These are phyloP conservation scores for Porphyrellus cyaneotinctus DNA, from an alignment of 768 basidiomycete species.

Conservation along the genomic window DNA sequence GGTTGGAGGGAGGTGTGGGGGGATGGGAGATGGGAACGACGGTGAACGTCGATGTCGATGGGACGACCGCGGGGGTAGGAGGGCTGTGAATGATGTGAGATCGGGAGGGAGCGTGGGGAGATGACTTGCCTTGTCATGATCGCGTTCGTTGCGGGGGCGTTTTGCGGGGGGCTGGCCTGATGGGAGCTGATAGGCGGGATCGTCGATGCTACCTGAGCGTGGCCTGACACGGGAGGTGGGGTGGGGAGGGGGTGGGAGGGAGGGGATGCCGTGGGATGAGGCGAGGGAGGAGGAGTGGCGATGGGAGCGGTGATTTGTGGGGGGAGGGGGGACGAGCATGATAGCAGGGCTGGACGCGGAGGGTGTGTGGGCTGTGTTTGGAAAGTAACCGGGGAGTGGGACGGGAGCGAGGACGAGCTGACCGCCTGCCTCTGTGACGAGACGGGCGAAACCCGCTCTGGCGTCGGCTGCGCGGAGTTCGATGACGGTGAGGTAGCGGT, in stretches of 20 bases:
- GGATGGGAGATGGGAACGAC: slow-evolving; percentile 24
- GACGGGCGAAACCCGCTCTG: slow-evolving; percentile 42
- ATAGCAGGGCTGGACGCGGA: slow-evolving; percentile 23
- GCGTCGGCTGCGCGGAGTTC: slow-evolving; percentile 49
- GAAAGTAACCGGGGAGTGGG: slow-evolving; percentile 25
- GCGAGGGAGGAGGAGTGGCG: slow-evolving; percentile 22
- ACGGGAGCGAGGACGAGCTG: slow-evolving; percentile 37
- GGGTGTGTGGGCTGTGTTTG: slow-evolving; percentile 12
- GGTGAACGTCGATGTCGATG: slow-evolving; percentile 26
- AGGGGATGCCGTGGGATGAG: slow-evolving; percentile 32
- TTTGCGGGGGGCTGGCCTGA: slow-evolving; percentile 49
- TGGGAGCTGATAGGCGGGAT: slow-evolving; percentile 25
- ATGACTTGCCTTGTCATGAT: slow-evolving; percentile 25
- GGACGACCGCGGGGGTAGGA: slow-evolving; percentile 12
- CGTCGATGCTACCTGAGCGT: slow-evolving; percentile 43
- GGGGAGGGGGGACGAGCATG: slow-evolving; percentile 26
- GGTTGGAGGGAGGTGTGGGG: slow-evolving; percentile 12
- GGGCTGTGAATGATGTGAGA: slow-evolving; percentile 16
- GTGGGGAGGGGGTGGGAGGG: slow-evolving; percentile 39
- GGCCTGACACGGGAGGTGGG: slow-evolving; percentile 37
- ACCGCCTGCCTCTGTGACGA: slow-evolving; percentile 44
- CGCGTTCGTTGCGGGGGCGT: slow-evolving; percentile 39
- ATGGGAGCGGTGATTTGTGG: slow-evolving; percentile 16
- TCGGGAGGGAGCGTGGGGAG: not conserved
- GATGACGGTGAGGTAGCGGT: slow-evolving; percentile 42